phyloP scores from a whole-genome alignment of 1,284 basidiomycete species.

The Trichosporon faecale region DNA sequence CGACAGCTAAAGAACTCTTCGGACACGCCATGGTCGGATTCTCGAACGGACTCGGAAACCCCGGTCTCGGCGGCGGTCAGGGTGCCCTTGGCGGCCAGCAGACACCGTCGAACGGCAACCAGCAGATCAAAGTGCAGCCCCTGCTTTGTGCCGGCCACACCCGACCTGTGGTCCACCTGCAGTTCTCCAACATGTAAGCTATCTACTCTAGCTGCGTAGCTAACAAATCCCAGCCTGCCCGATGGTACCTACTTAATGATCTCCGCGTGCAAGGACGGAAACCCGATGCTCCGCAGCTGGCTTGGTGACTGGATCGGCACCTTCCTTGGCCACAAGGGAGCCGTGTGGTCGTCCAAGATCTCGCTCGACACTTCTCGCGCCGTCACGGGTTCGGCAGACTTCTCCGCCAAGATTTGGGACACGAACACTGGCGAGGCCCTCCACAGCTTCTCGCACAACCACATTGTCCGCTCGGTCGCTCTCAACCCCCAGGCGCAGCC shows the following conservation, averaged over 20 bases:
- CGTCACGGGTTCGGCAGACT: constrained; percentile 93
- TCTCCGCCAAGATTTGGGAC: constrained; percentile 98
- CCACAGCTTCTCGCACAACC: constrained; percentile 93
- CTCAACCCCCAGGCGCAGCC: constrained; percentile 55
- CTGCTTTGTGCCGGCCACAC: constrained; percentile 58
- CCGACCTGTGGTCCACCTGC: constrained; percentile 86
- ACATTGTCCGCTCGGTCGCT: constrained; percentile 94
- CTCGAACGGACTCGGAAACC: constrained; percentile 28
- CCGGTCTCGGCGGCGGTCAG: constrained; percentile 13
- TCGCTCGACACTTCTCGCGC: constrained; percentile 81
- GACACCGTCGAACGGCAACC: constrained; percentile 23
- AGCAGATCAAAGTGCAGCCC: constrained; percentile 51
- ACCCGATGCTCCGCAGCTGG: constrained; percentile 93
- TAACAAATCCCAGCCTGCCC: constrained; percentile 53
- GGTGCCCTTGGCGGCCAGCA: constrained; percentile 9
- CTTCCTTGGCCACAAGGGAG: constrained; percentile 95
- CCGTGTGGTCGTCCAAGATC: constrained; percentile 95
- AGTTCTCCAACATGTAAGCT: constrained; percentile 65
- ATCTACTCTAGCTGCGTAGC: constrained; percentile 52
- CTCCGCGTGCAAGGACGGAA: constrained; percentile 94
- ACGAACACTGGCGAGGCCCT: constrained; percentile 80
- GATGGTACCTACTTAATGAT: constrained; percentile 83
- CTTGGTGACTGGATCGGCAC: constrained; percentile 99
- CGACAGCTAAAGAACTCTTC: neutral
- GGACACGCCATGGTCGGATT: constrained; percentile 22